These are phyloP conservation scores for Paralagenidium karlingii DNA, from an alignment of 352 stramenopile genomes.

Conservation along the genomic window DNA sequence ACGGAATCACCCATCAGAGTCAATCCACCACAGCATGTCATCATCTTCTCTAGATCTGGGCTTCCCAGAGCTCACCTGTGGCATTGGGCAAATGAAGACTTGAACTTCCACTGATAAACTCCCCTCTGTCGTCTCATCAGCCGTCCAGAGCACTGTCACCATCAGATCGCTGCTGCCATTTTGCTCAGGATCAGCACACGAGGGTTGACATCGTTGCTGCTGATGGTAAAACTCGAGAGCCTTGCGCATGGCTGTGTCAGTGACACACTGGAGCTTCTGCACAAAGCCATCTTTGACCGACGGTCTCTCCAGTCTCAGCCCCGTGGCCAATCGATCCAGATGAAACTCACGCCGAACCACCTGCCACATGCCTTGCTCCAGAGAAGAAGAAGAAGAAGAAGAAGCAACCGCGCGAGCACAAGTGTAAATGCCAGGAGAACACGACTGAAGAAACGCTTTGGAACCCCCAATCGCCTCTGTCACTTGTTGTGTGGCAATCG, in stretches of 20 bases:
- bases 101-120: constrained; percentile 12
- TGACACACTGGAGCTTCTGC: neutral
- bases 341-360: constrained; percentile 51
- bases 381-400: constrained; percentile 1
- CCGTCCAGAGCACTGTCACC: constrained; percentile 57
- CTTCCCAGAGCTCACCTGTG: constrained; percentile 8
- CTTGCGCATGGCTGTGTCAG: neutral
- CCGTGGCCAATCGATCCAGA: constrained; percentile 22
- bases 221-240: neutral
- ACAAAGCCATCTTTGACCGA: neutral
- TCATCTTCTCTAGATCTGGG: too few species aligned
- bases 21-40: neutral
- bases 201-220: too few species aligned
- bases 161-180: constrained; percentile 23
- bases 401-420: constrained; percentile 22
- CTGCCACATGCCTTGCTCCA: neutral
- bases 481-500: too few species aligned
- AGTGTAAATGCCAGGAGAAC: constrained; percentile 43
- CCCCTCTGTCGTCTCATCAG: constrained; percentile 6
- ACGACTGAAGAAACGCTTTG: constrained; percentile 35
- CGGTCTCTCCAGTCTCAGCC: constrained; percentile 7
- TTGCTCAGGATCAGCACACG: neutral
- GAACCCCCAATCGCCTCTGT: too few species aligned
- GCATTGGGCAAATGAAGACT: constrained; percentile 47
- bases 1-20: neutral